phyloP scores from a whole-genome alignment of 2,329 filamentous ascomycete species.

The Cryphonectria naterciae region DNA sequence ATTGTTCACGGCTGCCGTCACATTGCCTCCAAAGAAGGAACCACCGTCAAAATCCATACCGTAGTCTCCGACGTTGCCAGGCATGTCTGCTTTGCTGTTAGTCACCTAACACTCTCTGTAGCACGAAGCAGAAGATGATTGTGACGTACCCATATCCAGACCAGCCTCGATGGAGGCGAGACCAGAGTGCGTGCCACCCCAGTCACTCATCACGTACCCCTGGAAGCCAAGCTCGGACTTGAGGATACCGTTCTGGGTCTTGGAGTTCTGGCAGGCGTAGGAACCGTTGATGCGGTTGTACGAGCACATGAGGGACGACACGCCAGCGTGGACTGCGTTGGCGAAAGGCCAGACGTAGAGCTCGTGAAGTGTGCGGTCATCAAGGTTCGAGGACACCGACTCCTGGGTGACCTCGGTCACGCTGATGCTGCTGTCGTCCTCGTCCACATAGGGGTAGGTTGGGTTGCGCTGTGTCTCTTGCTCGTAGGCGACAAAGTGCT shows the following conservation, averaged over 20 bases:
- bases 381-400: slow-evolving; percentile 62
- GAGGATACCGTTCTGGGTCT: slow-evolving; percentile 70
- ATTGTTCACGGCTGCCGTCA: slow-evolving; percentile 53
- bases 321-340: slow-evolving; percentile 69
- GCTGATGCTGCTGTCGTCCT: slow-evolving; percentile 41
- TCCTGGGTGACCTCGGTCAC: slow-evolving; percentile 58
- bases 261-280: slow-evolving; percentile 77
- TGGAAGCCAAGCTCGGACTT: slow-evolving; percentile 79
- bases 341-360: slow-evolving; percentile 76
- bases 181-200: slow-evolving; percentile 49
- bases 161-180: slow-evolving; percentile 49
- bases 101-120: background rate
- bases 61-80: slow-evolving; percentile 44
- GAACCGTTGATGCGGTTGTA: slow-evolving; percentile 79
- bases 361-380: slow-evolving; percentile 73
- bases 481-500: slow-evolving; percentile 74
- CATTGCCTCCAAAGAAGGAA: slow-evolving; percentile 50
- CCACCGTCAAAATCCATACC: slow-evolving; percentile 38
- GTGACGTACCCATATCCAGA: slow-evolving; percentile 46
- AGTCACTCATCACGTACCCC: slow-evolving; percentile 75
- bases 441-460: slow-evolving; percentile 4
- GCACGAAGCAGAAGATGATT: background rate
- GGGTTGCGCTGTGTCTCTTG: slow-evolving; percentile 57
- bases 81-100: slow-evolving; percentile 45
- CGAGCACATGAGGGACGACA: slow-evolving; percentile 64